Conservation (phyloP, 306 rosid genomes). For the Dalbergia oliveri region DNA sequence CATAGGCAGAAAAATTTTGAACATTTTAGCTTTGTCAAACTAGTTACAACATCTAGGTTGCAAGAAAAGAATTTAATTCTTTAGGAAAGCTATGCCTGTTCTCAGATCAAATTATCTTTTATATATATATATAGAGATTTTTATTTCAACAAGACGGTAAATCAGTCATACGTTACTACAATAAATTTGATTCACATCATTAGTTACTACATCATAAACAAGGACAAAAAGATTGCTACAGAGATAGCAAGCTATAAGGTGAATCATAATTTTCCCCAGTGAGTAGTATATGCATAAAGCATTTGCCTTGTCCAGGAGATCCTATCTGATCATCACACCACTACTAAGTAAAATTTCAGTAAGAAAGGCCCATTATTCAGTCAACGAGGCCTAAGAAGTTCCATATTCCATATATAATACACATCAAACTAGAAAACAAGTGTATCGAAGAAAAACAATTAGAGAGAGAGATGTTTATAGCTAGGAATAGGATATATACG, state of each 20-base stretch:
- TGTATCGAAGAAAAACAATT: neutral
- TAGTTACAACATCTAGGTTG: neutral
- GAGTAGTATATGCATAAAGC: neutral
- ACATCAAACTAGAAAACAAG: neutral
- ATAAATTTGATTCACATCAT: constrained; percentile 18
- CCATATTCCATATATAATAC: neutral
- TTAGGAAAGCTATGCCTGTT: constrained; percentile 25
- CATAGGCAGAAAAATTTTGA: constrained; percentile 3
- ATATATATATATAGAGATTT: no score
- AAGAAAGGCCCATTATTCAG: constrained; percentile 4
- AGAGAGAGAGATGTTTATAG: constrained; percentile 1
- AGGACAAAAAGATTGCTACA: neutral
- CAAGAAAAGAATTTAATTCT: neutral
- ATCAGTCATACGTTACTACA: neutral
- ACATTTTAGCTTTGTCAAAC: neutral
- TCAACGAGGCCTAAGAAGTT: neutral
- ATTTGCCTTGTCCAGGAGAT: neutral
- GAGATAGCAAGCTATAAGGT: neutral
- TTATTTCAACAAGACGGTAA: neutral
- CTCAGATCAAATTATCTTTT: constrained; percentile 11
- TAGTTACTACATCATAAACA: neutral
- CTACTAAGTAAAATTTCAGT: neutral
- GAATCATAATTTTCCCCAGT: neutral
- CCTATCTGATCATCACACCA: neutral
- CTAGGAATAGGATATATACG: neutral